phyloP scores from a whole-genome alignment of 129 eudicot species.

The Helianthus annuus region DNA sequence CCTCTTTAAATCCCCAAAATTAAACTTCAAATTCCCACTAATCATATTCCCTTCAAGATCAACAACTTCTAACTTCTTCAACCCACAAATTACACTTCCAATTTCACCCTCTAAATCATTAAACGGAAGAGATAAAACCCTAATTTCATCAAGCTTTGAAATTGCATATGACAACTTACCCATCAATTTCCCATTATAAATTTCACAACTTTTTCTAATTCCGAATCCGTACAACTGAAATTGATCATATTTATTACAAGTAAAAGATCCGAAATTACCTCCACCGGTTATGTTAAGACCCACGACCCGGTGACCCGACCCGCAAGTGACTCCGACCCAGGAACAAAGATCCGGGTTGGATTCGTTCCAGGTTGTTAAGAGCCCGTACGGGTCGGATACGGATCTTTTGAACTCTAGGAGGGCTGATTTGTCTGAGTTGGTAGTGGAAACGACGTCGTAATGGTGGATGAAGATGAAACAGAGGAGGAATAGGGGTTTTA shows the following conservation, averaged over 20 bases:
- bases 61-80: slow-evolving; percentile 84
- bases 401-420: slow-evolving; percentile 65
- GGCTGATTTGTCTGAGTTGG: slow-evolving; percentile 69
- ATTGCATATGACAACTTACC: slow-evolving; percentile 61
- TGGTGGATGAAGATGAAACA: slow-evolving; percentile 34
- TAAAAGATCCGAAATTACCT: slow-evolving; percentile 53
- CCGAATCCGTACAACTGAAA: slow-evolving; percentile 86
- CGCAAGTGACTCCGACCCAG: slow-evolving; percentile 78
- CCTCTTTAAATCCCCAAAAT: slow-evolving; percentile 55
- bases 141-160: slow-evolving; percentile 60
- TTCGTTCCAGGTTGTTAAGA: slow-evolving; percentile 56
- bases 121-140: slow-evolving; percentile 73
- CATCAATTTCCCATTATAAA: slow-evolving; percentile 37
- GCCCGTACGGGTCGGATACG: slow-evolving; percentile 56
- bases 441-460: slow-evolving; percentile 29
- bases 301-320: slow-evolving; percentile 54
- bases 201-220: slow-evolving; percentile 59
- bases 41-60: slow-evolving; percentile 89
- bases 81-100: slow-evolving; percentile 70
- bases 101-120: slow-evolving; percentile 72
- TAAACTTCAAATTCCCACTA: slow-evolving; percentile 45
- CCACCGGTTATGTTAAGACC: slow-evolving; percentile 74
- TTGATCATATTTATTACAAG: slow-evolving; percentile 57
- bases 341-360: slow-evolving; percentile 54
- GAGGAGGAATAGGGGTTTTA: slow-evolving; percentile 37